Evolutionary conservation across 2,329 filamentous ascomycete genomes (phyloP), one percentile per base, ranked within the genome.

Genomic region (Chrysosporium queenslandicum): DNA sequence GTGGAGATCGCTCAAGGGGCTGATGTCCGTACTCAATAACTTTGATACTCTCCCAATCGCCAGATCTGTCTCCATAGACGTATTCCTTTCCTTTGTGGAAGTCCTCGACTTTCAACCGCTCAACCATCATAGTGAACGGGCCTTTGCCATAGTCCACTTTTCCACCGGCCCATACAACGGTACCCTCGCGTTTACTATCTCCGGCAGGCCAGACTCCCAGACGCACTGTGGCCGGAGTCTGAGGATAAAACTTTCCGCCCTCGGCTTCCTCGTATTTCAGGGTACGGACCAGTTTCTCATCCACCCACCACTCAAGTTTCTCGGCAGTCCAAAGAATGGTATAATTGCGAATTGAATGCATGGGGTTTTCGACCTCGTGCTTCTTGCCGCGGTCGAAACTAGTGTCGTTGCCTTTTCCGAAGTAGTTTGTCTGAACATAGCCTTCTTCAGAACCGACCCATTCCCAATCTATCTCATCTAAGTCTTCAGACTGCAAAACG

Each of bases 381-480:
- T 87, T 89, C 54, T 86, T 84, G 56, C 85, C 90, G 53, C 91
- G 85, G 71, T 94, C 87, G 73, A 92, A 94, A 11, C 79, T 79
- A 3, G 60, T 92, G 85, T 86, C 89, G 61, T 87, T 78, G 52
- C 91, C 92, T 72, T 97, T 96, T 68, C 90, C 88, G 62, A 97
- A 98, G 74, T 94, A 98, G 72, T 98, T 97, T 62, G 85, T 87
- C 71, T 97, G 89, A 30, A 71, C 65, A 47, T 63, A 56, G 36
- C 57, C 62, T 18, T 59, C 63, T 47, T 67, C 61, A 23, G 65
- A 61, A 43, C 70, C 70, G 42, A 71, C 55, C 52, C 57, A 59
- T 47, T 59, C 92, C 75, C 92, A 86, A 69, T 98, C 92, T 64
- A 98, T 91, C 74, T 98, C 92, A 70, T 98, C 92, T 34, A 95